phyloP scores from a whole-genome alignment of 805 yeast species.

The Candida ortonii region DNA sequence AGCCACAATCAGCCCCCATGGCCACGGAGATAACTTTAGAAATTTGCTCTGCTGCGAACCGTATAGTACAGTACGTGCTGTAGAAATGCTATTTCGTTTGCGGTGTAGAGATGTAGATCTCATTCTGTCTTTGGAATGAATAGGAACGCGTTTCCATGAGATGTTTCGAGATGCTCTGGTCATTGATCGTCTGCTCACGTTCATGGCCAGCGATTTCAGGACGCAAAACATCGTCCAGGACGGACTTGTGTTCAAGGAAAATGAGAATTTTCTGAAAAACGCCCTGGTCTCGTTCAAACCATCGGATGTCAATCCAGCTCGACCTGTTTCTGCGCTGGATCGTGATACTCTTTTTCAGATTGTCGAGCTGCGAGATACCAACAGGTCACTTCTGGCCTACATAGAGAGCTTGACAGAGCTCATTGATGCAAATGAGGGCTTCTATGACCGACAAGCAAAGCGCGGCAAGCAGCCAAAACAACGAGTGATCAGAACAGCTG shows the following conservation, averaged over 20 bases:
- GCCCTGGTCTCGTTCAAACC: constrained; percentile 14
- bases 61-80: too few species aligned
- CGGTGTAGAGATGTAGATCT: too few species aligned
- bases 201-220: constrained; percentile 1
- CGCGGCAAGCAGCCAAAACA: constrained; percentile 12
- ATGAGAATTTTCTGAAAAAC: constrained; percentile 5
- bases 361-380: constrained; percentile 51
- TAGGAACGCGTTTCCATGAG: too few species aligned
- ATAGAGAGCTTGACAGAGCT: constrained; percentile 52
- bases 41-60: too few species aligned
- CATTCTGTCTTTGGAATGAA: too few species aligned
- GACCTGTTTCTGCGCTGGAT: constrained; percentile 5
- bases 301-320: neutral
- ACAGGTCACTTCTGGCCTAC: constrained; percentile 48
- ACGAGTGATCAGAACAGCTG: constrained; percentile 46
- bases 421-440: constrained; percentile 57
- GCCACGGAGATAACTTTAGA: too few species aligned
- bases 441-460: constrained; percentile 51
- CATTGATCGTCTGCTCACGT: too few species aligned
- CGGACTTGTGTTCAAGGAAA: constrained; percentile 10
- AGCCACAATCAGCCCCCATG: too few species aligned
- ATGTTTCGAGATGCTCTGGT: too few species aligned
- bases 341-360: constrained; percentile 48
- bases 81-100: too few species aligned
- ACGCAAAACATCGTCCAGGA: constrained; percentile 5